Base-by-base conservation (phyloP, 2,329 filamentous ascomycete species). In the Ophiostoma triangulosporum region DNA sequence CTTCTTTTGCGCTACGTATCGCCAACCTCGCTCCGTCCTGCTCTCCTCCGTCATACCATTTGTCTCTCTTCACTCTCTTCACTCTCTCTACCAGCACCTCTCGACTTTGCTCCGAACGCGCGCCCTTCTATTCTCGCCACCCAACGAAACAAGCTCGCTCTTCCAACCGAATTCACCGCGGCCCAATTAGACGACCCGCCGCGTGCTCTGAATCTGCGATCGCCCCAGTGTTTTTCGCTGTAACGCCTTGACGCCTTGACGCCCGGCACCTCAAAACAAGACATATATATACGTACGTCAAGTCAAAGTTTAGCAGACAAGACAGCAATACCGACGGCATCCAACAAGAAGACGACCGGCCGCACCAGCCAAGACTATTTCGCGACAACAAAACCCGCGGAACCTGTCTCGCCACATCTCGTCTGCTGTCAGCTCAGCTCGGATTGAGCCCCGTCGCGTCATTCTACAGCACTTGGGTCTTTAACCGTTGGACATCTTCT, bases 1-100 rank as follows among this genome's bases (percentile, higher is more conserved):
- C 29, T 53, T 38, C n/a, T 24, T 38, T 40, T 31, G 49, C 49
- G 49, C 48, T 26, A 50, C 48, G 45, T 27, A 49, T 38, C 35
- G 26, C 17, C 33, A 43, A 29, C 36, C 26, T 32, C 57, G 36
- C 11, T 33, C 33, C 50, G 24, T 7, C 58, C 24, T 15, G 8
- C 11, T 24, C 17, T 33, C 40, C 31, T 24, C 6, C 24, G 14
- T 22, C 48, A 20, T 24, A 15, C 29, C n/a, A n/a, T n/a, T n/a
- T n/a, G n/a, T 27, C 12, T 27, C 43, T 20, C 14, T 20, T 9
- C 14, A 22, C 38, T 14, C 20, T 6, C 24, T 15, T 22, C 12
- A 27, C 14, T 15, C 22, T n/a, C 11, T 6, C 40, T 26, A 46
- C 12, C 15, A n/a, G 24, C 43, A 24, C 15, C 31, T 12, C 15